Evolutionary conservation across 345 rosid genomes (phyloP).

Genomic region (Populus euphratica): DNA sequence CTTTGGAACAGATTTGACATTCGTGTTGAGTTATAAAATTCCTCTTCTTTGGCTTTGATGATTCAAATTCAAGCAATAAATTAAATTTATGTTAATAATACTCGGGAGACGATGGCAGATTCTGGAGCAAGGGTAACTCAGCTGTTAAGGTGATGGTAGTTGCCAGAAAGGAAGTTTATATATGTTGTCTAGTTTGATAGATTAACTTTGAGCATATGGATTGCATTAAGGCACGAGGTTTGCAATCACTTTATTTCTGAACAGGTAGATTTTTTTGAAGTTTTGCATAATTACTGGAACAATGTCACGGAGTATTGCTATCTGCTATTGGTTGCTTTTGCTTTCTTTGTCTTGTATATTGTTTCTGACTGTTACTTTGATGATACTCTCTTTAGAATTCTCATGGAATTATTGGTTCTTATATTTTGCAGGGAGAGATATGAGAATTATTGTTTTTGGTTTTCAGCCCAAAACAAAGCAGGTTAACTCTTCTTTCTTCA

Average conservation of each 20-base stretch:
- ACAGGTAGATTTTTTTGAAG: background rate
- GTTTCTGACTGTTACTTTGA: background rate
- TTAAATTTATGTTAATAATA: background rate
- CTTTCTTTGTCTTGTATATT: background rate
- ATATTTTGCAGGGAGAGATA: constrained; percentile 77
- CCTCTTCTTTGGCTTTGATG: background rate
- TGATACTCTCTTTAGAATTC: background rate
- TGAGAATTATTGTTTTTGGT: constrained; percentile 91
- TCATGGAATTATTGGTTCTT: background rate
- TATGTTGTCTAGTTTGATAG: background rate
- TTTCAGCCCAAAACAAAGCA: constrained; percentile 84
- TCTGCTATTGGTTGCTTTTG: background rate
- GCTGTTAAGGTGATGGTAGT: background rate
- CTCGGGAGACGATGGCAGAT: background rate
- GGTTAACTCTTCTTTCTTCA: constrained; percentile 39
- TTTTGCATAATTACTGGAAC: background rate
- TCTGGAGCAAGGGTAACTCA: background rate
- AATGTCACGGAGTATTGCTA: background rate
- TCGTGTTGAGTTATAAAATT: background rate
- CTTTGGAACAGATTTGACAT: background rate
- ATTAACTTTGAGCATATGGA: background rate
- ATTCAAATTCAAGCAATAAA: background rate
- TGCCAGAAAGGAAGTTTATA: background rate
- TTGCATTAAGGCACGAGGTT: background rate
- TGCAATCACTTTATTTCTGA: background rate